A percentile compares a stretch with the other conserved stretches of the same genome.
Conservation (phyloP, 2,329 filamentous ascomycete genomes). For the Cladosporium sp. region DNA sequence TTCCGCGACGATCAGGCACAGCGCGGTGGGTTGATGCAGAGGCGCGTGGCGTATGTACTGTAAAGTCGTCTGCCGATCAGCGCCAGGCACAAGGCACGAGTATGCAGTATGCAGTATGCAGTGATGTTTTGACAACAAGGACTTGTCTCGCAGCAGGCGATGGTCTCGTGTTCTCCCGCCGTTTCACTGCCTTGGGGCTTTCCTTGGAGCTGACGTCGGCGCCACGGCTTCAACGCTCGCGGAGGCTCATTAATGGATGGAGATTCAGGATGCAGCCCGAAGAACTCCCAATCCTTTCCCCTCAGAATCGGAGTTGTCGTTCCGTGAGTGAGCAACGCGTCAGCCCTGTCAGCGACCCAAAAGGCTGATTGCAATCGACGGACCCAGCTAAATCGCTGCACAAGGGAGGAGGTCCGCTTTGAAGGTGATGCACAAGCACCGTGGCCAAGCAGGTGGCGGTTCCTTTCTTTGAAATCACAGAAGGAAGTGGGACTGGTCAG, state of each 20-base stretch:
- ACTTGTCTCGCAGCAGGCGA: no score
- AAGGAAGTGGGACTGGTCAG: no score
- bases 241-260: no score
- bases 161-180: neutral
- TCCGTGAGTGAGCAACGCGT: slow-evolving; percentile 6
- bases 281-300: slow-evolving; percentile 3
- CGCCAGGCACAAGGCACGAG: no score
- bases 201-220: slow-evolving; percentile 9
- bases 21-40: neutral
- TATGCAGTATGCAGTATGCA: no score
- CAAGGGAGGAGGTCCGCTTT: no score
- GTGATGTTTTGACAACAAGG: neutral
- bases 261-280: slow-evolving; percentile 7
- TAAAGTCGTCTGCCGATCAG: slow-evolving; percentile 10
- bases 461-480: no score
- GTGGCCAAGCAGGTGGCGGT: no score
- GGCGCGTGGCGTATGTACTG: neutral
- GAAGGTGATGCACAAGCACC: no score
- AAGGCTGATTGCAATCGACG: neutral
- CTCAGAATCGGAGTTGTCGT: slow-evolving; percentile 3
- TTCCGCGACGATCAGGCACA: slow-evolving; percentile 5
- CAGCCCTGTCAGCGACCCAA: slow-evolving; percentile 7
- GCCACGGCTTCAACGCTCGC: no score
- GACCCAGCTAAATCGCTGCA: no score
- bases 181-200: slow-evolving; percentile 8